Evolutionary conservation across 2,329 filamentous ascomycete genomes (phyloP).

Genomic region (Bretziella fagacearum): DNA sequence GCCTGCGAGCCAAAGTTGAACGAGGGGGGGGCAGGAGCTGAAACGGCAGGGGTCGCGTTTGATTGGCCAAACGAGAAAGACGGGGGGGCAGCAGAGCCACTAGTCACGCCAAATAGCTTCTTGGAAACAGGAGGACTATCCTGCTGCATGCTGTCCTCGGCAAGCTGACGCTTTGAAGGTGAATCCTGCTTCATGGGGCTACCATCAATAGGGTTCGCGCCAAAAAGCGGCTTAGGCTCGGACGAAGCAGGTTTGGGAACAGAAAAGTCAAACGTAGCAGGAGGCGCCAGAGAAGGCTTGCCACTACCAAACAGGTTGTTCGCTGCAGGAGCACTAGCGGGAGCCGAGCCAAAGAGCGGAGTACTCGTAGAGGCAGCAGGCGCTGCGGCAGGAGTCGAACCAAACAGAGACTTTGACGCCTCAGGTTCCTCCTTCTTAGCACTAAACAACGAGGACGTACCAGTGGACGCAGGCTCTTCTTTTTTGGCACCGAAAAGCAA

Average conservation of each 20-base stretch:
- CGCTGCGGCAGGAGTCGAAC: not conserved
- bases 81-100: conserved; percentile 14
- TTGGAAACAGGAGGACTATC: conserved; percentile 16
- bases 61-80: conserved; percentile 23
- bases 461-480: conserved; percentile 4
- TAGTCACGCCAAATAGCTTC: conserved; percentile 15
- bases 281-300: conserved; percentile 11
- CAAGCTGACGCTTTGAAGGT: conserved; percentile 9
- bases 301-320: conserved; percentile 20
- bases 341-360: conserved; percentile 14
- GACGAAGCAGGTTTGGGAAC: conserved; percentile 7
- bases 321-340: conserved; percentile 4
- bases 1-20: conserved; percentile 25
- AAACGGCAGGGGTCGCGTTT: conserved; percentile 16
- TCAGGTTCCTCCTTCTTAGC: conserved; percentile 9
- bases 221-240: conserved; percentile 24
- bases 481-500: conserved; percentile 17
- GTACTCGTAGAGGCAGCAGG: conserved; percentile 7
- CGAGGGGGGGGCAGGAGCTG: conserved; percentile 15
- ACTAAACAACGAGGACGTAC: conserved; percentile 17
- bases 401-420: conserved; percentile 13
- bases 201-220: conserved; percentile 23
- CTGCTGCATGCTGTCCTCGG: conserved; percentile 11
- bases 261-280: conserved; percentile 10
- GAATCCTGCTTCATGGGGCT: conserved; percentile 29